Base-by-base conservation (phyloP, 1,284 basidiomycete genomes). In the Cutaneotrichosporon cutaneum region DNA sequence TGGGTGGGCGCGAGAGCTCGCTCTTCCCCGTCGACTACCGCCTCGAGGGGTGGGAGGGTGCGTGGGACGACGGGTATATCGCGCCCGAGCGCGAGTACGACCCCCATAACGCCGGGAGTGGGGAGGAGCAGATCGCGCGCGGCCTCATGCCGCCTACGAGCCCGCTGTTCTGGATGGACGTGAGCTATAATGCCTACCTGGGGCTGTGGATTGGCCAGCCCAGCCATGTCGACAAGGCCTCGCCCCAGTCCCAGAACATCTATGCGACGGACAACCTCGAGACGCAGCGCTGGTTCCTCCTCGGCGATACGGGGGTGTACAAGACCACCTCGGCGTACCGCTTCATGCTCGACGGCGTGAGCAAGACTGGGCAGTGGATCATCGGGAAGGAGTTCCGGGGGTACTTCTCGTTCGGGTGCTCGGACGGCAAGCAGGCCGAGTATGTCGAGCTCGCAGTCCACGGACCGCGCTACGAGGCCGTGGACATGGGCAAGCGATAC, bases 401-500 rank as follows among this genome's bases (percentile, higher is more conserved):
- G 0, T 62, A 65, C 61, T 65, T 60, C 58, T 62, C 60, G 4
- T 60, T 58, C 33, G 58, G 58, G 18, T 65, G 64, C 56, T 54
- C 52, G n/a, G 53, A 32, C 16, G 56, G 56, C 51, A 26, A 27
- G 30, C 36, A 13, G 30, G 18, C 18, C 36, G 64, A 65, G 58
- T 65, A 60, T 32, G 45, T 62, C 56, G 53, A 60, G 42, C n/a
- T 65, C 42, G 26, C 53, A 4, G 42, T 62, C 33, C 33, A 60
- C 30, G 30, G n/a, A 14, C 13, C 56, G 9, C 45, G 47, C 6
- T 36, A 36, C 18, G 24, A 24, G 11, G 33, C 50, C 4, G 32
- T 65, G 36, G 45, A 62, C 47, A 39, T 22, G 7, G 14, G 13
- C 4, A 54, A 45, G 51, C 13, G 21, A 22, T 65, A 62, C 55